Base-by-base conservation (phyloP, 2,329 filamentous ascomycete genomes). In the Aspergillus jensenii region DNA sequence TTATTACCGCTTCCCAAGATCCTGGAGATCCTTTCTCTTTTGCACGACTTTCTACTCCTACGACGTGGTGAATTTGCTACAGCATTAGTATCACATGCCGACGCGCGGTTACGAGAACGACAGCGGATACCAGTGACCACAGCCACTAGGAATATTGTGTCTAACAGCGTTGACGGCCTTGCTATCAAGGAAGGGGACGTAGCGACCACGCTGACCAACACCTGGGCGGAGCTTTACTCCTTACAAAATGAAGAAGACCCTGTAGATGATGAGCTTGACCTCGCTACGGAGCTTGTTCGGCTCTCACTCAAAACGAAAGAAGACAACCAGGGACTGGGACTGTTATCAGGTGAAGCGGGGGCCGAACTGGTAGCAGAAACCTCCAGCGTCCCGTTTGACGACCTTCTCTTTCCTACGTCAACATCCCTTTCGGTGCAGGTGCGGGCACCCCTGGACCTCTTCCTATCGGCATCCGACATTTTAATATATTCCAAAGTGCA, bases 11-110 rank as follows among this genome's bases (percentile, higher is more conserved):
- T 92, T 6, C 81, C 84, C 11, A 89, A 86, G 66, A 91, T 96
- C 4, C 78, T 91, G 6, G 88, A 95, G 62, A 86, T 90, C 50
- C 79, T 98, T 14, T 85, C 86, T 27, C 80, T 97, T 8, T 81
- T 97, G 1, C 84, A 93, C 48, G 88, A 95, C 56, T 97, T 96
- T 75, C 91, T 97, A 65, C 82, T 99, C 2, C 82, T 99, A 0
- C 89, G 90, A 1, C 85, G 91, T 35, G 93, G 93, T 52, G 95
- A 98, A 72, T 99, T 99, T 72, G 91, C 93, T 19, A 87, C 95
- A 75, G 88, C 90, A 0, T 76, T 99, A 25, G 91, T 96, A 1
- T 85, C 88, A 37, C 90, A 97, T 76, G 91, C 93, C 1, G 91
- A 97, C 65, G 85, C 89, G 55, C 89, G 87, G 65, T 83, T 95